Evolutionary conservation across 208 protist species (phyloP).

Genomic region (Vickermania ingenoplastis): DNA sequence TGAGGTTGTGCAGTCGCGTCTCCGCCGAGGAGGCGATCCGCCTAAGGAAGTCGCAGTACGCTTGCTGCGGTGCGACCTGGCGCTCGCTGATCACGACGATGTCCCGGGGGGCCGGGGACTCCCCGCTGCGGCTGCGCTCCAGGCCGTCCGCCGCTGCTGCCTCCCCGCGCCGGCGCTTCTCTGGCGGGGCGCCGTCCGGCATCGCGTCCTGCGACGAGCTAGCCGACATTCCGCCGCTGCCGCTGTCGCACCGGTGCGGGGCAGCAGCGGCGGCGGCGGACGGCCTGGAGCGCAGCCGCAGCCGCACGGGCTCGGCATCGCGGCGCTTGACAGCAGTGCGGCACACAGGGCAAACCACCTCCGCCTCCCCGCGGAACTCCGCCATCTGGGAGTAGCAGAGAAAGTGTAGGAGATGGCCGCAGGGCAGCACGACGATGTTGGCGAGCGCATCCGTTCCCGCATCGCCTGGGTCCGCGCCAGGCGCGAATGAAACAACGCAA

Average conservation of each 20-base stretch:
- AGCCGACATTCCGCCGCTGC: background rate
- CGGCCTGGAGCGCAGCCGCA: background rate
- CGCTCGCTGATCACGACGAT: slow-evolving; percentile 32
- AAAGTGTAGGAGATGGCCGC: slow-evolving; percentile 73
- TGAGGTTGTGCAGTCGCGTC: slow-evolving; percentile 22
- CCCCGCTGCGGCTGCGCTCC: background rate
- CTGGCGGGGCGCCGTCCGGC: background rate
- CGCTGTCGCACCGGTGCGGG: background rate
- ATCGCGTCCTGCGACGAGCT: background rate
- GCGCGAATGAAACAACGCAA: background rate
- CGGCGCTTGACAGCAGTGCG: slow-evolving; percentile 30
- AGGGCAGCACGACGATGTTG: slow-evolving; percentile 21
- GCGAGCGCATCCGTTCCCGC: background rate
- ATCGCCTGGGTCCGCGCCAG: background rate
- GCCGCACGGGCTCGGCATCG: background rate
- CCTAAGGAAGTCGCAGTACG: slow-evolving; percentile 37
- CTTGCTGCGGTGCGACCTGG: slow-evolving; percentile 25
- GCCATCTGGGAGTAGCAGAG: slow-evolving; percentile 58
- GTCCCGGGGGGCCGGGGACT: slow-evolving; percentile 20
- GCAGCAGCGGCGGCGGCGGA: slow-evolving; percentile 8
- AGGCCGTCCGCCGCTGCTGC: background rate
- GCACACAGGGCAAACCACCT: slow-evolving; percentile 60
- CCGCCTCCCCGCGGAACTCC: slow-evolving; percentile 26
- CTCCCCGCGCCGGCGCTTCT: background rate
- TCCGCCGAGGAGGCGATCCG: slow-evolving; percentile 20